Evolutionary conservation across 2,329 filamentous ascomycete species (phyloP).

Genomic region (Trichoderma afroharzianum): DNA sequence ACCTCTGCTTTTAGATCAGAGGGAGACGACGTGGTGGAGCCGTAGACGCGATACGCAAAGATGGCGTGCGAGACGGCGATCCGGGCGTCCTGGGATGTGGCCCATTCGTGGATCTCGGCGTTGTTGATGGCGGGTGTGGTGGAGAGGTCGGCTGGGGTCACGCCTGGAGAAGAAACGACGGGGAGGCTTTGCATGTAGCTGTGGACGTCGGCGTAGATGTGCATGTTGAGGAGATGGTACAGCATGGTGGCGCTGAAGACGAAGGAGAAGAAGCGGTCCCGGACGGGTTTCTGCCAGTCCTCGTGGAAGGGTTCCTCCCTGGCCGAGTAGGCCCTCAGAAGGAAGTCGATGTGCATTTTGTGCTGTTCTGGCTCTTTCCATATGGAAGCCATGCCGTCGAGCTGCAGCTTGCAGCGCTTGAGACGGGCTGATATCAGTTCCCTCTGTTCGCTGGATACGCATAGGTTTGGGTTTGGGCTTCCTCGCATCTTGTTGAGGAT

Average conservation of each 20-base stretch:
- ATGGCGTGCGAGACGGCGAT: slow-evolving; percentile 34
- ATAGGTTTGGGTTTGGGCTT: slow-evolving; percentile 20
- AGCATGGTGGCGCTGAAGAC: slow-evolving; percentile 34
- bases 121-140: slow-evolving; percentile 18
- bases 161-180: slow-evolving; percentile 7
- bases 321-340: slow-evolving; percentile 29
- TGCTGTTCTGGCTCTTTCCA: slow-evolving; percentile 19
- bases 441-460: neutral
- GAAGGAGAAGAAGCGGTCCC: slow-evolving; percentile 29
- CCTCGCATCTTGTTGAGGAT: slow-evolving; percentile 27
- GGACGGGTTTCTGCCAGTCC: slow-evolving; percentile 25
- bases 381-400: slow-evolving; percentile 20
- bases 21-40: slow-evolving; percentile 9
- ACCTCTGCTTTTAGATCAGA: slow-evolving; percentile 12
- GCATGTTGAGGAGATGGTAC: slow-evolving; percentile 35
- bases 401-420: slow-evolving; percentile 22
- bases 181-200: slow-evolving; percentile 28
- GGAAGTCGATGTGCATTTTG: slow-evolving; percentile 20
- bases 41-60: slow-evolving; percentile 29
- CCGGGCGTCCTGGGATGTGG: slow-evolving; percentile 28
- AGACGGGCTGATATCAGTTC: slow-evolving; percentile 12
- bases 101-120: slow-evolving; percentile 30
- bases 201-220: slow-evolving; percentile 35
- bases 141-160: slow-evolving; percentile 17
- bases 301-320: slow-evolving; percentile 26